These are phyloP conservation scores for Sporodiniella umbellata DNA, from an alignment of 371 early-diverging fungal genomes.

Conservation along the genomic window DNA sequence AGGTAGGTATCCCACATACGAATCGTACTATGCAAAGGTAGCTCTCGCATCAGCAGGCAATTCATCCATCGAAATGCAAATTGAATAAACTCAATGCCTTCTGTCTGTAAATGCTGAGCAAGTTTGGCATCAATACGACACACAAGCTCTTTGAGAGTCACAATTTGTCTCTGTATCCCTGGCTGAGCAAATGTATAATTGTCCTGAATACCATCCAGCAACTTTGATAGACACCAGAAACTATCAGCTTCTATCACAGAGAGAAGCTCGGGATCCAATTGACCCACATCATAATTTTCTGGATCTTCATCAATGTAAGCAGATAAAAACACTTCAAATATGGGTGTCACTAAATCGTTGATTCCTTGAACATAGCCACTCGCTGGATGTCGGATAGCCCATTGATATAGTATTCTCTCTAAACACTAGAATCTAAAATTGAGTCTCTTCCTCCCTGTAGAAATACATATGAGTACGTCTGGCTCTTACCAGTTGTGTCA, in stretches of 20 bases:
- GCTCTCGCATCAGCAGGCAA: constrained; percentile 96
- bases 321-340: constrained; percentile 87
- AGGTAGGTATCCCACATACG: constrained; percentile 99
- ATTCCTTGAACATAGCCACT: constrained; percentile 99
- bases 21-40: constrained; percentile 79
- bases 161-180: constrained; percentile 92
- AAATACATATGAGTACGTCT: neutral
- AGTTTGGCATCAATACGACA: constrained; percentile 86
- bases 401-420: constrained; percentile 91
- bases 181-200: constrained; percentile 97
- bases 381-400: constrained; percentile 98
- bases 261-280: constrained; percentile 56
- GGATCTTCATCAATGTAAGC: constrained; percentile 71
- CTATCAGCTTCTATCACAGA: constrained; percentile 88
- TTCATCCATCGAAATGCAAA: constrained; percentile 99
- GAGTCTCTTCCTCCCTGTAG: neutral
- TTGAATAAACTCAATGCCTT: constrained; percentile 95
- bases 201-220: constrained; percentile 97
- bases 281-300: constrained; percentile 62
- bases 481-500: constrained; percentile 71
- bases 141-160: constrained; percentile 83
- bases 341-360: constrained; percentile 96
- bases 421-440: no score
- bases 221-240: constrained; percentile 94
- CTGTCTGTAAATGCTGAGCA: constrained; percentile 75